Conservation (phyloP, 306 rosid species). For the Cucurbita ficifolia region DNA sequence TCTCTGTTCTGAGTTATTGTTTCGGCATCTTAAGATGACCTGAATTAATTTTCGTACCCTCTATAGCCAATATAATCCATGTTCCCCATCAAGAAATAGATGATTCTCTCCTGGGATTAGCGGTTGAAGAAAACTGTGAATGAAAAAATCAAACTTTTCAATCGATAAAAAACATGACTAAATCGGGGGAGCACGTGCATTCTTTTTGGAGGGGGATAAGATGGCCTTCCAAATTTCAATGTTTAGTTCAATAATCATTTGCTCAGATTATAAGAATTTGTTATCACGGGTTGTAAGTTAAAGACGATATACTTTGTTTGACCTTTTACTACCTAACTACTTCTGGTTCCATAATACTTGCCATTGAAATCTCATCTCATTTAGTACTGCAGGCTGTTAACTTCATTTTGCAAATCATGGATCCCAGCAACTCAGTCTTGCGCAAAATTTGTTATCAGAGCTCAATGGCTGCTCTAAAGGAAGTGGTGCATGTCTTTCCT, state of each 20-base stretch:
- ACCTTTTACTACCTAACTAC: conserved; percentile 10
- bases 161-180: neutral
- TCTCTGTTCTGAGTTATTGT: neutral
- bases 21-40: neutral
- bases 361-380: neutral
- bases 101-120: neutral
- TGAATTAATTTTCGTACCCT: neutral
- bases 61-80: neutral
- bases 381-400: conserved; percentile 64
- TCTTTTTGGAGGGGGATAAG: neutral
- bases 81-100: neutral
- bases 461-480: conserved; percentile 77
- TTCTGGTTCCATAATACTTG: neutral
- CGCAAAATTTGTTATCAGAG: conserved; percentile 81
- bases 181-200: neutral
- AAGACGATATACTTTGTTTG: neutral
- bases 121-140: neutral
- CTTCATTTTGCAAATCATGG: conserved; percentile 82
- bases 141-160: neutral
- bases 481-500: conserved; percentile 71
- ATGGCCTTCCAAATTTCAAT: neutral
- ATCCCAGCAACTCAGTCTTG: conserved; percentile 91
- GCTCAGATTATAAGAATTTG: neutral
- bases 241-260: neutral
- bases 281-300: neutral